Conservation (phyloP, 2,329 filamentous ascomycete genomes). For the Acrocalymma vagum region DNA sequence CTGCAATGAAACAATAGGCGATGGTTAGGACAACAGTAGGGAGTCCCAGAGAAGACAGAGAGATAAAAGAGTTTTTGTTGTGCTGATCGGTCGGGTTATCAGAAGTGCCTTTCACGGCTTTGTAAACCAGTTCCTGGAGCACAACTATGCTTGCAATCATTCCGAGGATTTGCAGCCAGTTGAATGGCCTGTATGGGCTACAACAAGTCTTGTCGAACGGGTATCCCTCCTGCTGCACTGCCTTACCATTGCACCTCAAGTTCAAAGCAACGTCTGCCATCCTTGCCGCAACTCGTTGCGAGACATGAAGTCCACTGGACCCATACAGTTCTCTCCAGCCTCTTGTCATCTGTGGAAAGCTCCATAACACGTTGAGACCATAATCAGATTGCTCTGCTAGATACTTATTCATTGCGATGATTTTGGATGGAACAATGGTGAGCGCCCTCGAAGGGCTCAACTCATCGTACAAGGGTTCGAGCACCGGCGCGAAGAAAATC, state of each 20-base stretch:
- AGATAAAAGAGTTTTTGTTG: too few relatives aligned
- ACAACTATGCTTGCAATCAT: slow-evolving; percentile 41
- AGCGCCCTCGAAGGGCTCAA: slow-evolving; percentile 52
- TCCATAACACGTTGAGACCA: slow-evolving; percentile 57
- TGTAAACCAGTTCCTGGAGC: slow-evolving; percentile 26
- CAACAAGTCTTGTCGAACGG: slow-evolving; percentile 64
- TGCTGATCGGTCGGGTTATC: neutral
- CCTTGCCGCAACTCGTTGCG: slow-evolving; percentile 54
- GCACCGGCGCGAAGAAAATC: slow-evolving; percentile 57
- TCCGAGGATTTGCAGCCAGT: slow-evolving; percentile 47
- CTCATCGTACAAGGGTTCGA: slow-evolving; percentile 53
- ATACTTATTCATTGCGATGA: slow-evolving; percentile 63
- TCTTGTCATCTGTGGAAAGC: slow-evolving; percentile 59
- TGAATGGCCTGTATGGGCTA: slow-evolving; percentile 51
- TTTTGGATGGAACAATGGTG: slow-evolving; percentile 58
- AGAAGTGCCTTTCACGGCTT: neutral
- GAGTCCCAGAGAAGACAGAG: too few relatives aligned
- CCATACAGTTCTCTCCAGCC: slow-evolving; percentile 50
- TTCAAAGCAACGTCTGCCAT: slow-evolving; percentile 65
- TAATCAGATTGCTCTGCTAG: slow-evolving; percentile 53
- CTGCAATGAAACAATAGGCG: slow-evolving; percentile 61
- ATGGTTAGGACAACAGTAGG: slow-evolving; percentile 6
- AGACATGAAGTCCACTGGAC: slow-evolving; percentile 60
- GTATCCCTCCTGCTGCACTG: slow-evolving; percentile 46
- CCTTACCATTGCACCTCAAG: slow-evolving; percentile 61